Evolutionary conservation across 805 yeast genomes (phyloP).

Genomic region (Blastobotrys mokoenaii): DNA sequence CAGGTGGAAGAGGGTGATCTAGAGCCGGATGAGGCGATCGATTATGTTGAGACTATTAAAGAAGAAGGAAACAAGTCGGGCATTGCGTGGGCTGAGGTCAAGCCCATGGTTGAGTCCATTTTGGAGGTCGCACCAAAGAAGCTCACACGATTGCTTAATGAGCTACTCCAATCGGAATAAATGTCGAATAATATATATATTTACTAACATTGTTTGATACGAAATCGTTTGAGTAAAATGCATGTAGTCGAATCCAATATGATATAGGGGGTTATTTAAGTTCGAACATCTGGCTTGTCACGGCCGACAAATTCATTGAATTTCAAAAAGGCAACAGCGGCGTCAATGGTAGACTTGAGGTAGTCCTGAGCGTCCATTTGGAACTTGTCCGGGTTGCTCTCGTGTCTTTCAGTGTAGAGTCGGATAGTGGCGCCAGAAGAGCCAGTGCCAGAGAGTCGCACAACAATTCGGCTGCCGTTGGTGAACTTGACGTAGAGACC

Average conservation of each 20-base stretch:
- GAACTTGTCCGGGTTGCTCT: slow-evolving; percentile 46
- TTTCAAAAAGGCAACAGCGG: slow-evolving; percentile 59
- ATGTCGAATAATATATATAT: no score
- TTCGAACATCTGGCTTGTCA: slow-evolving; percentile 81
- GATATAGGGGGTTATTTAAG: slow-evolving; percentile 37
- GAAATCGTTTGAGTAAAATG: neutral
- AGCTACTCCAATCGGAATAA: no score
- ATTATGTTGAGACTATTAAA: no score
- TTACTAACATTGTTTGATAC: no score
- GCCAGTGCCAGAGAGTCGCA: slow-evolving; percentile 94
- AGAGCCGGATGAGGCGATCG: no score
- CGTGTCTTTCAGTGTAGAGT: slow-evolving; percentile 80
- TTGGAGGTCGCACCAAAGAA: no score
- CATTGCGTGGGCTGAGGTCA: no score
- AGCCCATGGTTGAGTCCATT: no score
- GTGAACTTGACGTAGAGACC: slow-evolving; percentile 78
- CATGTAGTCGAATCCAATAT: neutral
- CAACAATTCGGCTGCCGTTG: slow-evolving; percentile 77
- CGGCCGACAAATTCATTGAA: slow-evolving; percentile 70
- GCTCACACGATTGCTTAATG: no score
- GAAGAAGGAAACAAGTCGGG: no score
- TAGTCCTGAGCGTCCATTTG: slow-evolving; percentile 53
- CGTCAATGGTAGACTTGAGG: slow-evolving; percentile 51
- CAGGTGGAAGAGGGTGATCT: no score
- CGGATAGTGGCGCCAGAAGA: slow-evolving; percentile 97